These are phyloP conservation scores for Castanea crenata DNA, from an alignment of 306 rosid genomes.

Conservation along the genomic window DNA sequence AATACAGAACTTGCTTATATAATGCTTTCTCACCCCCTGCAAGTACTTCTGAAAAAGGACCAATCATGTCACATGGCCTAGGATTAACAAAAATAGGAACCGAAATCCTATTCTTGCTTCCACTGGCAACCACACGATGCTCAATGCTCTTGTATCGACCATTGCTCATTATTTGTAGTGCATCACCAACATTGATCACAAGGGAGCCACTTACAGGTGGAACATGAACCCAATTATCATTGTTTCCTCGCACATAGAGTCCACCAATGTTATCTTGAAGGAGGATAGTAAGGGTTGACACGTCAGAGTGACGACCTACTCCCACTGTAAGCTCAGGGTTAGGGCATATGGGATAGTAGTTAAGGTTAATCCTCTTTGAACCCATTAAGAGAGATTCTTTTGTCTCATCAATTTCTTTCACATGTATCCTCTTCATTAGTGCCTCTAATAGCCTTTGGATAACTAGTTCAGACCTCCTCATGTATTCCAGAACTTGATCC, in stretches of 20 bases:
- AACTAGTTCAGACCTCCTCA: constrained; percentile 39
- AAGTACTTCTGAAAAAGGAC: too few relatives aligned
- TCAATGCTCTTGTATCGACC: constrained; percentile 62
- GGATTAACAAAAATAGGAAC: constrained; percentile 53
- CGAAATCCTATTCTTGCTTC: constrained; percentile 10
- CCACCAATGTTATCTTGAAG: constrained; percentile 64
- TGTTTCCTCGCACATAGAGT: constrained; percentile 33
- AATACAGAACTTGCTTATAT: too few relatives aligned
- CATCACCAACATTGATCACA: constrained; percentile 64
- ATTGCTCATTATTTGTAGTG: constrained; percentile 60
- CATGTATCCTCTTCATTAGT: constrained; percentile 44
- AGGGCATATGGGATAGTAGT: constrained; percentile 59
- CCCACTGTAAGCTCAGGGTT: constrained; percentile 49
- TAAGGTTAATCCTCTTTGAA: constrained; percentile 52
- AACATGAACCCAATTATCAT: constrained; percentile 48
- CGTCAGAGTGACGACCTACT: constrained; percentile 65
- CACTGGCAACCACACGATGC: constrained; percentile 55
- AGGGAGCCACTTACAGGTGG: constrained; percentile 42
- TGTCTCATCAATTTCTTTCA: constrained; percentile 30
- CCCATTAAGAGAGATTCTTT: constrained; percentile 45
- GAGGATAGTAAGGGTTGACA: constrained; percentile 57
- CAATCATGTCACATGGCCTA: too few relatives aligned
- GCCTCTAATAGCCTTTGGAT: constrained; percentile 32
- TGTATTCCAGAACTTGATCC: constrained; percentile 48
- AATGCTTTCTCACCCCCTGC: too few relatives aligned